A percentile compares a stretch with the other conserved stretches of the same genome.
phyloP scores from a whole-genome alignment of 768 basidiomycete genomes.

The Pleurotus citrinopileatus region DNA sequence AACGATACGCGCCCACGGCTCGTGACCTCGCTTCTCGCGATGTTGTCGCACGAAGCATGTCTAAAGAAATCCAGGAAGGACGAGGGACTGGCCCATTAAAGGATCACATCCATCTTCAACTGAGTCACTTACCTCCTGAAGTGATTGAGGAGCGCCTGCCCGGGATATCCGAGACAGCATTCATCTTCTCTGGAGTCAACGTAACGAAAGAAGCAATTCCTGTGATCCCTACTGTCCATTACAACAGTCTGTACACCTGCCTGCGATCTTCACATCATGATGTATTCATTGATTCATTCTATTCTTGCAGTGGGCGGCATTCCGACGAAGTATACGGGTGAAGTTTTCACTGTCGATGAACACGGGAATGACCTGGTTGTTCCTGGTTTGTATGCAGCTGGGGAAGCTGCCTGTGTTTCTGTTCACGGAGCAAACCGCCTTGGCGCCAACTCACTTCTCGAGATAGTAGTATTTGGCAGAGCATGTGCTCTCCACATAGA shows the following conservation, averaged over 20 bases:
- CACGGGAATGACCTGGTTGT: conserved; percentile 91
- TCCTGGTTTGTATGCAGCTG: conserved; percentile 95
- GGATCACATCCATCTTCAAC: conserved; percentile 94
- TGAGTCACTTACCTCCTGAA: conserved; percentile 94
- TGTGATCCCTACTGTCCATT: conserved; percentile 95
- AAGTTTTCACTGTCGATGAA: conserved; percentile 85
- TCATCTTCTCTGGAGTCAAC: conserved; percentile 98
- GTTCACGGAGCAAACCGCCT: conserved; percentile 99
- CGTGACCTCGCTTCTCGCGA: conserved; percentile 99
- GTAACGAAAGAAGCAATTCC: conserved; percentile 99
- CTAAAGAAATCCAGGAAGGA: conserved; percentile 95
- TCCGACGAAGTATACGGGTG: conserved; percentile 96
- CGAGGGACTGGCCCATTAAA: conserved; percentile 98
- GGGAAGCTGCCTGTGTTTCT: conserved; percentile 97
- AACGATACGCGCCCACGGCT: conserved; percentile 97
- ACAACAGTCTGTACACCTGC: conserved; percentile 73
- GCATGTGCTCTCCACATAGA: conserved; percentile 96
- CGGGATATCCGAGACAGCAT: conserved; percentile 98
- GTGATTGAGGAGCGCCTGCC: conserved; percentile 94
- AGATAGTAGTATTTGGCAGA: conserved; percentile 98
- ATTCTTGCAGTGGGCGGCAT: conserved; percentile 87
- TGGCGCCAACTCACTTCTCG: conserved; percentile 96
- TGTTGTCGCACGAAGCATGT: conserved; percentile 98
- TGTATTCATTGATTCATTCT: conserved; percentile 14
- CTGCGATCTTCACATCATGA: background rate